phyloP scores from a whole-genome alignment of 345 rosid species.

The Eucalyptus tenuipes region DNA sequence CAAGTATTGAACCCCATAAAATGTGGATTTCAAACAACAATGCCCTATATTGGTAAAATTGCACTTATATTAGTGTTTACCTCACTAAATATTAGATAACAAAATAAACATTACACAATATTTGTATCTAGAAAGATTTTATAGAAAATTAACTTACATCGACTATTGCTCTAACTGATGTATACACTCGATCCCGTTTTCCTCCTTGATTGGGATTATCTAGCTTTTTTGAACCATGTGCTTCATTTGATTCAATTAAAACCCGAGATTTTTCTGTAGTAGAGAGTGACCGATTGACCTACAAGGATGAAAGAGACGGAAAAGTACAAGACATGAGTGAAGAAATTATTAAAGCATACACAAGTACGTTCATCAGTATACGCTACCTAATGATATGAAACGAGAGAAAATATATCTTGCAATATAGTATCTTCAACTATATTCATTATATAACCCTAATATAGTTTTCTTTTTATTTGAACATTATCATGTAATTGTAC shows the following conservation, averaged over 20 bases:
- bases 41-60: background rate
- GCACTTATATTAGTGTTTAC: background rate
- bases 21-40: background rate
- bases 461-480: background rate
- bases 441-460: background rate
- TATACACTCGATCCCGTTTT: background rate
- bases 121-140: background rate
- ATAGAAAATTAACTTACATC: background rate
- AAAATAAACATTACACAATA: background rate
- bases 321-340: background rate
- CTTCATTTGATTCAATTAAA: background rate
- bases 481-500: background rate
- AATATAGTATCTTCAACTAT: background rate
- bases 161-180: background rate
- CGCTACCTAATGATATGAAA: background rate
- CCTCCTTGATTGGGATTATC: background rate
- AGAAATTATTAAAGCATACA: background rate
- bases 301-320: background rate
- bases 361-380: background rate
- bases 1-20: background rate
- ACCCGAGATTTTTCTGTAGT: background rate
- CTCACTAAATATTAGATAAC: background rate
- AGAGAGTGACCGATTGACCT: background rate
- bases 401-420: background rate
- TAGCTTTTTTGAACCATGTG: background rate